Evolutionary conservation across 2,329 filamentous ascomycete species (phyloP), one percentile per base, ranked within the genome.

Genomic region (Fusarium avenaceum): DNA sequence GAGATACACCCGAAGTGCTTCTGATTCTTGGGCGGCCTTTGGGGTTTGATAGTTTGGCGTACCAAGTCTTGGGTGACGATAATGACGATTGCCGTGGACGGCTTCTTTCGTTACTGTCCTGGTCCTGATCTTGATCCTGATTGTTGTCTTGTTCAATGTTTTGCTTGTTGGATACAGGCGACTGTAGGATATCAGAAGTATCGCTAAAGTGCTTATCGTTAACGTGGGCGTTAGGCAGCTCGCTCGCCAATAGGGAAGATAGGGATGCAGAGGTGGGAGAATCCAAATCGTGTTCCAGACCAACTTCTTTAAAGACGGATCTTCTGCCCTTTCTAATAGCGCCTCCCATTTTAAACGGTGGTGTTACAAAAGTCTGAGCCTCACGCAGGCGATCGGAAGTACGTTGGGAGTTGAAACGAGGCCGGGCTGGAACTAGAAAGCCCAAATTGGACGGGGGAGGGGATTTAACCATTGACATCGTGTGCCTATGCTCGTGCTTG

Each of bases 381-480:
- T 86, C 84, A 65, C 84, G 81, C 38, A 87, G 75, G 42, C 85
- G 83, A 72, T 87, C 83, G 54, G 83, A 80, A 4, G 85, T 87
- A 57, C 80, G 73, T 53, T 80, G 80, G 1, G 84, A 83, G 75
- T 86, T 84, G 75, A 87, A 86, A 44, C 74, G 78, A 32, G 85
- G 85, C 19, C 85, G 82, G 35, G 65, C 65, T 26, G 76, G 74
- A 59, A 47, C 57, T 28, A 66, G 32, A 57, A 69, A 61, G 19
- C 54, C 63, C 47, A 63, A 45, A 56, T 60, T 52, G 56, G 60
- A 49, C 30, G 73, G 58, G 67, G 69, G 35, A 60, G 68, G 62
- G 38, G 59, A 57, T 63, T 67, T 67, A 61, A 67, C 56, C 49
- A 58, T 49, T 45, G 69, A 60, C 73, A 75, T 75, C 48, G 47